These are phyloP conservation scores for Dactylellina leptospora DNA, from an alignment of 2,329 filamentous ascomycete species.

Conservation along the genomic window DNA sequence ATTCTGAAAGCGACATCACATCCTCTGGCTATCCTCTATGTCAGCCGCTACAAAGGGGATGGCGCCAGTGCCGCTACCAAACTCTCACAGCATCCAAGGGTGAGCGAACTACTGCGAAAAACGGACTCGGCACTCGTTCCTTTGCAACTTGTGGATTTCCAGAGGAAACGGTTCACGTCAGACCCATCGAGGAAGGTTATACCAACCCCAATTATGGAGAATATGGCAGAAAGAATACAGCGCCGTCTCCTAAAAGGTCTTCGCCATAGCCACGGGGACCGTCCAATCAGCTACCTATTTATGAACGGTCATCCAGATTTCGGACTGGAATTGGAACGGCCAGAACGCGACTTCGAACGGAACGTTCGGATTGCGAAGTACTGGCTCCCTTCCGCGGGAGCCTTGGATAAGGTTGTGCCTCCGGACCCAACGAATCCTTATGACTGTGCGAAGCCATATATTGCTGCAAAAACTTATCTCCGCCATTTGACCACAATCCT, in stretches of 20 bases:
- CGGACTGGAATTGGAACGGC: not conserved
- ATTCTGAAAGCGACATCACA: constrained; percentile 26
- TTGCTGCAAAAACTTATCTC: constrained; percentile 1
- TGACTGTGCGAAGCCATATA: constrained; percentile 3
- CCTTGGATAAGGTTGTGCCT: not conserved
- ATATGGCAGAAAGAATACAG: no score
- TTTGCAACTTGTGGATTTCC: no score
- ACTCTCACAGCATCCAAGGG: no score
- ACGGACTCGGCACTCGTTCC: not conserved
- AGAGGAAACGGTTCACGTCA: no score
- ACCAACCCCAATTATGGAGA: no score
- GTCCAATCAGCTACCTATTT: constrained; percentile 44
- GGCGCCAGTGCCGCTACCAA: no score
- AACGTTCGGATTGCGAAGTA: constrained; percentile 11
- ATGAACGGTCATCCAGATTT: constrained; percentile 33
- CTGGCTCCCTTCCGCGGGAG: constrained; percentile 33
- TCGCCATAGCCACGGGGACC: constrained; percentile 3
- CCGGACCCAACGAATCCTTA: constrained; percentile 2
- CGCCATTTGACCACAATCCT: constrained; percentile 9
- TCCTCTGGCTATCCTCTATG: constrained; percentile 31
- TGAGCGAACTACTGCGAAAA: not conserved
- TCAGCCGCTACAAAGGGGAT: constrained; percentile 8
- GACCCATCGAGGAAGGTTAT: no score
- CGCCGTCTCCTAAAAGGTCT: not conserved
- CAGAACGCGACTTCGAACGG: not conserved